Conservation (phyloP, 108 stramenopile genomes). For the Mediolabrus comicus region DNA sequence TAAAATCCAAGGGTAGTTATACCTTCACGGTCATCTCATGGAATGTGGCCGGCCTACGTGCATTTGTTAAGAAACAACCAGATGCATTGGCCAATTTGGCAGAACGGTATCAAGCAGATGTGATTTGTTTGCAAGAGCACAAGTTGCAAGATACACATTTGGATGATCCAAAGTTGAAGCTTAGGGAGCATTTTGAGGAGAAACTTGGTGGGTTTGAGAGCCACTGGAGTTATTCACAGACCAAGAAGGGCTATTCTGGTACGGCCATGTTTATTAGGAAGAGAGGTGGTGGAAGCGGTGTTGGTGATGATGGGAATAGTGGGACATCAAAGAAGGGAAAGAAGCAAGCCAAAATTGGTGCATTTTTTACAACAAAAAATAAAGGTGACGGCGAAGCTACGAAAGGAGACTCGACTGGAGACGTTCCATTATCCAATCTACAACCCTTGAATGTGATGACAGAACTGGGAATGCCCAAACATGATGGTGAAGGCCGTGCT, state of each 20-base stretch:
- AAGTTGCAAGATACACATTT: conserved; percentile 88
- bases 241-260: conserved; percentile 97
- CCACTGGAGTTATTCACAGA: conserved; percentile 84
- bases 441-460: conserved; percentile 51
- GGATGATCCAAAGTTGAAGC: conserved; percentile 72
- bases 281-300: not conserved
- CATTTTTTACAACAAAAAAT: conserved; percentile 60
- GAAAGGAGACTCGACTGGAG: not conserved
- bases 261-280: conserved; percentile 89
- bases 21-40: conserved; percentile 85
- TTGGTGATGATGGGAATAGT: conserved; percentile 3
- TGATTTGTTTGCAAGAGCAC: conserved; percentile 91
- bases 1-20: conserved; percentile 49
- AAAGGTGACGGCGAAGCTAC: conserved; percentile 9
- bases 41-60: conserved; percentile 93
- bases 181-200: conserved; percentile 60
- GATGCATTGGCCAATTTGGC: conserved; percentile 61
- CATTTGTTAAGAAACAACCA: conserved; percentile 71
- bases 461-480: conserved; percentile 61
- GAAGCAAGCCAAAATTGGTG: conserved; percentile 75
- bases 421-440: conserved; percentile 42
- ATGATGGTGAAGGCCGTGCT: conserved; percentile 91
- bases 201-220: conserved; percentile 79
- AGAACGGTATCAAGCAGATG: conserved; percentile 63
- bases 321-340: conserved; percentile 31